These are phyloP conservation scores for Lentinus polychrous DNA, from an alignment of 1,284 basidiomycete genomes.

Conservation along the genomic window DNA sequence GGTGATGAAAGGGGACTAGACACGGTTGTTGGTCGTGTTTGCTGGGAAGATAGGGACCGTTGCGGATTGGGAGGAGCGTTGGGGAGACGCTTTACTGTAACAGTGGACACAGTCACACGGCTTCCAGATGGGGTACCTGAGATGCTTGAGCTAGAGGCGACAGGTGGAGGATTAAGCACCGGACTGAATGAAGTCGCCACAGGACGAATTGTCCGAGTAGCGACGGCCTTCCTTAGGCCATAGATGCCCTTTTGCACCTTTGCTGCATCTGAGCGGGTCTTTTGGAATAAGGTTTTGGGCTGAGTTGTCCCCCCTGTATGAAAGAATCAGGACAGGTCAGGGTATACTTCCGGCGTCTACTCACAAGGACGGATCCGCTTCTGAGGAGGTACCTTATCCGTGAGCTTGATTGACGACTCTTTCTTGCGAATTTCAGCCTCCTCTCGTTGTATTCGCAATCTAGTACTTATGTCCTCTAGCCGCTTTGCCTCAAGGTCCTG, in stretches of 20 bases:
- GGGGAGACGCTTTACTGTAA: conserved; percentile 13
- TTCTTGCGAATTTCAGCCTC: conserved; percentile 67
- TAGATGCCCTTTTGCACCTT: conserved; percentile 60
- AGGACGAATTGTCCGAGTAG: conserved; percentile 40
- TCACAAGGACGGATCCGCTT: conserved; percentile 56
- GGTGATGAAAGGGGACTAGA: too few relatives aligned
- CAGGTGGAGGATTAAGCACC: conserved; percentile 22
- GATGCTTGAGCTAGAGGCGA: conserved; percentile 9
- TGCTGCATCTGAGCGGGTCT: conserved; percentile 61
- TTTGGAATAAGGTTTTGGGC: conserved; percentile 69
- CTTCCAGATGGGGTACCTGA: conserved; percentile 15
- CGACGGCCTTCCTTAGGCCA: conserved; percentile 38
- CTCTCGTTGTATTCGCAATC: conserved; percentile 54
- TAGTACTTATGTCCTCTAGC: conserved; percentile 51
- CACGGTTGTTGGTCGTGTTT: too few relatives aligned
- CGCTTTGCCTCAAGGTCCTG: conserved; percentile 49
- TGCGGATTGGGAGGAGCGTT: not conserved
- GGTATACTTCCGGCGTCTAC: conserved; percentile 16
- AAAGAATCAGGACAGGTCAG: conserved; percentile 3
- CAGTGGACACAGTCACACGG: conserved; percentile 25
- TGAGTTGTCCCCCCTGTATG: conserved; percentile 38
- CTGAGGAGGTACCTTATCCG: conserved; percentile 52
- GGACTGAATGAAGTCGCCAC: conserved; percentile 29
- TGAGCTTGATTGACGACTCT: conserved; percentile 65
- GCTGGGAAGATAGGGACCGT: too few relatives aligned